phyloP scores from a whole-genome alignment of 495 filamentous ascomycete genomes.

The Podospora pseudocomata region DNA sequence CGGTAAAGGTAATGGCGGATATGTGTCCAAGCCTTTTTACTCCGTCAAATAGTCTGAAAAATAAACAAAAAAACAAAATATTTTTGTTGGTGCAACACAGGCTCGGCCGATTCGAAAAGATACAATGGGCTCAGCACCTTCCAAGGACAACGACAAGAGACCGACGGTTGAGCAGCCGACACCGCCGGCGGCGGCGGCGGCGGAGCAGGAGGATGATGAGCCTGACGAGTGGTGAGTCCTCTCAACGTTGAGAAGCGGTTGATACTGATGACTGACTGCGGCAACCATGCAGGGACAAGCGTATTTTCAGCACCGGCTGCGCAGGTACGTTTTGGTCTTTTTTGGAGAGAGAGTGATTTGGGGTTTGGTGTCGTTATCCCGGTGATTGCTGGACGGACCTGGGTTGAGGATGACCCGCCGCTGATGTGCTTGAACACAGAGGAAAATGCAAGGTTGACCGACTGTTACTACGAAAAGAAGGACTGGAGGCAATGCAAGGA shows the following conservation, averaged over 20 bases:
- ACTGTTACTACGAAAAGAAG: slow-evolving; percentile 94
- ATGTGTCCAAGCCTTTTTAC: not conserved
- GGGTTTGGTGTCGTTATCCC: not conserved
- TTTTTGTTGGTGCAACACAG: not conserved
- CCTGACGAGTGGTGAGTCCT: slow-evolving; percentile 83
- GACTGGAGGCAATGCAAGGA: slow-evolving; percentile 89
- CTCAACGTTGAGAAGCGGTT: too few species aligned
- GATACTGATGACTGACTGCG: slow-evolving; percentile 15
- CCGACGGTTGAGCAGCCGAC: slow-evolving; percentile 33
- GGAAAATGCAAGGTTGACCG: slow-evolving; percentile 86
- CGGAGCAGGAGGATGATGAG: slow-evolving; percentile 67
- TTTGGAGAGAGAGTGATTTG: not conserved
- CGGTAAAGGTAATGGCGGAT: not conserved
- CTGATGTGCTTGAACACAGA: slow-evolving; percentile 44
- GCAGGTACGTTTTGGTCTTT: slow-evolving; percentile 56
- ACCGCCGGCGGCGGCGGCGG: slow-evolving; percentile 7
- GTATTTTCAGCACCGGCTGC: slow-evolving; percentile 95
- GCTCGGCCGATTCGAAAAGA: not conserved
- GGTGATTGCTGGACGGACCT: slow-evolving; percentile 8
- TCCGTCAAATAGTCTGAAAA: not conserved
- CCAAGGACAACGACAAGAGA: slow-evolving; percentile 15
- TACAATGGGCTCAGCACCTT: not conserved
- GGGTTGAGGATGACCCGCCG: not conserved
- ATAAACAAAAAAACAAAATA: not conserved
- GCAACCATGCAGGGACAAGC: slow-evolving; percentile 62